Percentiles rank a stretch among this genome's conserved stretches.
phyloP scores from a whole-genome alignment of 176 grass and related monocot species.

The Cenchrus fungigraminus region DNA sequence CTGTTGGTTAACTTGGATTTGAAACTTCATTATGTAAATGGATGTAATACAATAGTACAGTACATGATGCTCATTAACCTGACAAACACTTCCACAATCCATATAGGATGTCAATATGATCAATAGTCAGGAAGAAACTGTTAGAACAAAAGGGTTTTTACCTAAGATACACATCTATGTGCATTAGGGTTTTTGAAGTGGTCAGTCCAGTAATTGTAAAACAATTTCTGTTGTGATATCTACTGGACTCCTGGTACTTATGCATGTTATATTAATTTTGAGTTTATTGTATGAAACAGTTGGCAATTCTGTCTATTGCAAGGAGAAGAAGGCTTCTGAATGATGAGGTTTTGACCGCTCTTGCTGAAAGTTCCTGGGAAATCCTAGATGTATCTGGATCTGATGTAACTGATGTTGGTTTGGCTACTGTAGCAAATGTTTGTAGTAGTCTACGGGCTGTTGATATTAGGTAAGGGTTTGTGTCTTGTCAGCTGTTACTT shows the following conservation, averaged over 20 bases:
- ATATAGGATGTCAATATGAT: not conserved
- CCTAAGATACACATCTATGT: not conserved
- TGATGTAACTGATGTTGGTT: conserved; percentile 74
- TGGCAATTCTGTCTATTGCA: conserved; percentile 83
- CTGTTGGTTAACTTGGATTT: not conserved
- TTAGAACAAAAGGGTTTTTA: not conserved
- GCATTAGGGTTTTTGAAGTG: conserved; percentile 10
- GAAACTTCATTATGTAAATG: conserved; percentile 1
- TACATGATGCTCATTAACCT: not conserved
- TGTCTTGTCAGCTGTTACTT: not conserved
- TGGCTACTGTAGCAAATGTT: conserved; percentile 61
- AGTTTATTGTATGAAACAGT: conserved; percentile 57
- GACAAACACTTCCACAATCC: not conserved
- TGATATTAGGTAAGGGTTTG: conserved; percentile 82
- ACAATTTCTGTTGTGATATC: conserved; percentile 1
- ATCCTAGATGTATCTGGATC: conserved; percentile 92
- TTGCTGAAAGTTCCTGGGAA: conserved; percentile 84
- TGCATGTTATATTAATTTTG: conserved; percentile 34
- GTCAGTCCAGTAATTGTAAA: not conserved
- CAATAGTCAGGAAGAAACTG: not conserved
- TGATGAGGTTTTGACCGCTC: conserved; percentile 71
- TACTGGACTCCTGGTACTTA: not conserved
- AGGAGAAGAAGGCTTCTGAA: conserved; percentile 81
- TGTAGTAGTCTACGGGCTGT: conserved; percentile 75
- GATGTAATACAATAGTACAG: not conserved